Conservation (phyloP, 2,329 filamentous ascomycete genomes). For the Botrytis tulipae region DNA sequence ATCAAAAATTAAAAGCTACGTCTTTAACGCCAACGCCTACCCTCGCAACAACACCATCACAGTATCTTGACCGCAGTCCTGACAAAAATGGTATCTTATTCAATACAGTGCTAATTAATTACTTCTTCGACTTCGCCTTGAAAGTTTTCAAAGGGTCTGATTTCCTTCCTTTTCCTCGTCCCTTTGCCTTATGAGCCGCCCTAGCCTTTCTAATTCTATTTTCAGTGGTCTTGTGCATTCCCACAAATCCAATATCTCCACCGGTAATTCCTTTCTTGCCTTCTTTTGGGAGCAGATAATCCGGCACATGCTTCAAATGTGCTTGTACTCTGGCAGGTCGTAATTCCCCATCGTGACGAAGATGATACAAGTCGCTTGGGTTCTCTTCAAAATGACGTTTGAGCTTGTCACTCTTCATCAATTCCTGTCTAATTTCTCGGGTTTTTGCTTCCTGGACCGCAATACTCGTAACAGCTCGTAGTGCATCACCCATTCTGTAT, state of each 20-base stretch:
- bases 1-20: background rate
- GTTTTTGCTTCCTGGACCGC: slow-evolving; percentile 87
- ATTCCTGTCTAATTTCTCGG: slow-evolving; percentile 81
- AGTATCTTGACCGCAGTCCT: background rate
- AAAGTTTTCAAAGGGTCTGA: slow-evolving; percentile 87
- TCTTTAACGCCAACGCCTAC: background rate
- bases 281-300: slow-evolving; percentile 81
- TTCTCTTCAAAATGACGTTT: slow-evolving; percentile 98
- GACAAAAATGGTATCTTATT: slow-evolving; percentile 17
- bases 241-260: slow-evolving; percentile 73
- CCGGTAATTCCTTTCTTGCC: slow-evolving; percentile 66
- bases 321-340: slow-evolving; percentile 79
- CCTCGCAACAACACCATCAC: background rate
- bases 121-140: slow-evolving; percentile 51
- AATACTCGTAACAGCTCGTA: slow-evolving; percentile 85
- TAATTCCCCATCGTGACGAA: slow-evolving; percentile 87
- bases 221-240: slow-evolving; percentile 54
- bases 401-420: slow-evolving; percentile 90
- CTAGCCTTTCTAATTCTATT: slow-evolving; percentile 46
- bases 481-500: slow-evolving; percentile 90
- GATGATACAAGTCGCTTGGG: slow-evolving; percentile 79
- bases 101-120: slow-evolving; percentile 21
- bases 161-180: slow-evolving; percentile 59
- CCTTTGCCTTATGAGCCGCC: slow-evolving; percentile 47
- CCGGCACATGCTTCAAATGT: slow-evolving; percentile 90